Evolutionary conservation across 768 basidiomycete species (phyloP).

Genomic region (Lactarius psammicola): DNA sequence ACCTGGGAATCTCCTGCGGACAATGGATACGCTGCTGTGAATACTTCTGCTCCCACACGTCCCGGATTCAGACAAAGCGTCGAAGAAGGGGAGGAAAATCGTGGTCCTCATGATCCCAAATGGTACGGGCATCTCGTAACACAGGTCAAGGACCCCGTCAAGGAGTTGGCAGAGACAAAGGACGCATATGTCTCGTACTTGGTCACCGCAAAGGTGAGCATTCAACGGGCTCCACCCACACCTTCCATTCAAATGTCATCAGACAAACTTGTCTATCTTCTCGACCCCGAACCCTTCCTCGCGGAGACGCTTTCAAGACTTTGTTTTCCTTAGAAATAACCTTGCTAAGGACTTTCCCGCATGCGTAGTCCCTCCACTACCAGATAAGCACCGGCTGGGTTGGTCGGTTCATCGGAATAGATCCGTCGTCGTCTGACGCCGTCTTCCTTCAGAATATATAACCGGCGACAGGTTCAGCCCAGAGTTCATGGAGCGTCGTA

Average conservation of each 20-base stretch:
- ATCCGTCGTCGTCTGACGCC: conserved; percentile 5
- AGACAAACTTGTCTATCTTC: conserved; percentile 93
- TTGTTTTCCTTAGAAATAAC: conserved; percentile 88
- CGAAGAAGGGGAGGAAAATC: conserved; percentile 62
- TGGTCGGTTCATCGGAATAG: conserved; percentile 34
- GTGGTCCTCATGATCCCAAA: conserved; percentile 74
- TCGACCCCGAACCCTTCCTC: conserved; percentile 69
- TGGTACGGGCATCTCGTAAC: conserved; percentile 88
- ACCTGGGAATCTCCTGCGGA: conserved; percentile 81
- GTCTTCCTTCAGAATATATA: conserved; percentile 70
- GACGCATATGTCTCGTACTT: conserved; percentile 96
- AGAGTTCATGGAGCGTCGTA: conserved; percentile 93
- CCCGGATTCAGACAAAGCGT: conserved; percentile 85
- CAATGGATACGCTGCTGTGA: conserved; percentile 46
- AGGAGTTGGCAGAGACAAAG: conserved; percentile 95
- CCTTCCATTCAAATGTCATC: conserved; percentile 15
- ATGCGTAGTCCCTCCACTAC: conserved; percentile 95
- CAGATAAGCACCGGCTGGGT: conserved; percentile 97
- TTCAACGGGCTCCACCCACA: conserved; percentile 9
- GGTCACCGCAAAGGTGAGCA: conserved; percentile 78
- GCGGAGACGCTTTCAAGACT: conserved; percentile 93
- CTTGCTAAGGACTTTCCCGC: conserved; percentile 92
- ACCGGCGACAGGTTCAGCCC: conserved; percentile 97
- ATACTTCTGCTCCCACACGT: conserved; percentile 45
- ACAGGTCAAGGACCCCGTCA: conserved; percentile 86